Evolutionary conservation across 768 basidiomycete species (phyloP), one percentile per base, ranked within the genome.

Genomic region (Gloeostereum incarnatum): DNA sequence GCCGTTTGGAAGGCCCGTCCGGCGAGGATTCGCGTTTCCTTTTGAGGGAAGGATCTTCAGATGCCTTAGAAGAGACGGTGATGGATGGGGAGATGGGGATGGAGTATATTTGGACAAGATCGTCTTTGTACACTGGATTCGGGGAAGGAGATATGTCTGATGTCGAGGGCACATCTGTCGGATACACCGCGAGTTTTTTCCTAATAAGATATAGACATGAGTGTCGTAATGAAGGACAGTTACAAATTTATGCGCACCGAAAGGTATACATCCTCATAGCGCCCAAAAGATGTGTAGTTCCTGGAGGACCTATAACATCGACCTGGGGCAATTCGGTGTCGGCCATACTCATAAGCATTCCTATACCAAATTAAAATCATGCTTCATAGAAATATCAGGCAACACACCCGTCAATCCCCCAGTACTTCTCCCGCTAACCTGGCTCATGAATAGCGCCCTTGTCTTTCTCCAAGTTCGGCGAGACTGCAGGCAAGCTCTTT

Each of bases 341-440:
- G 11, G 86, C 86, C 41, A 83, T 64, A 1, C 76, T 75, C 86
- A 93, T 86, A 16, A 89, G 42, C 7, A 89, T 52, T 1, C 89
- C 90, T 86, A 46, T 13, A 20, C 23, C 17, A 20, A 35, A 4
- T 14, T 23, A 19, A 31, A 37, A 35, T 20, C 31, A 5, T 50
- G 22, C 35, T 36, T 23, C 29, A 18, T 2, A 43, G 9, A 27
- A 11, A 36, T 14, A 13, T 14, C 10, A 29, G 27, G 18, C 29
- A 31, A 24, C 17, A 26, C 49, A 87, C 91, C 89, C 45, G 85
- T 65, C 33, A 94, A 58, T 7, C 92, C 92, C 40, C 73, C 72
- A 10, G 69, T 63, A 44, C 81, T 68, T 41, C 81, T 72, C 10
- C 77, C 69, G 19, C 70, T 66, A 0, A 78, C 60, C 30, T 76